A percentile compares a stretch with the other conserved stretches of the same genome.
phyloP scores from a whole-genome alignment of 495 filamentous ascomycete genomes.

The Acidiella bohemica region DNA sequence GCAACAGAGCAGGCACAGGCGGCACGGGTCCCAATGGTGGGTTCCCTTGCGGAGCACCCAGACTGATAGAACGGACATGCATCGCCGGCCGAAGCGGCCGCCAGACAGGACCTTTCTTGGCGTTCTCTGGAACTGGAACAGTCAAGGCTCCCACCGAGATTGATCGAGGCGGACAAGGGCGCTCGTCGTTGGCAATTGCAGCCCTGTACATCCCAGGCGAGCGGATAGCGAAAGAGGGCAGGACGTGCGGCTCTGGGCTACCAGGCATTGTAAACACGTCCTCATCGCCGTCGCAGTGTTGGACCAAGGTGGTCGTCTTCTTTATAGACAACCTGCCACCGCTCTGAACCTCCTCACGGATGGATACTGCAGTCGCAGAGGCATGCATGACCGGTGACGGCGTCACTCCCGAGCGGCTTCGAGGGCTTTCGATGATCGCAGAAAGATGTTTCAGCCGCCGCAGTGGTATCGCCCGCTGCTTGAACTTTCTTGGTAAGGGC shows the following conservation, averaged over 20 bases:
- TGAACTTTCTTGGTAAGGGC: constrained; percentile 6
- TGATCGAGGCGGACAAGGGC: constrained; percentile 2
- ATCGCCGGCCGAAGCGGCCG: constrained; percentile 1
- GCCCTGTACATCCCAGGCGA: constrained; percentile 13
- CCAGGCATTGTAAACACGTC: constrained; percentile 12
- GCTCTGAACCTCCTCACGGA: too few relatives aligned
- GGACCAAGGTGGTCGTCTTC: neutral
- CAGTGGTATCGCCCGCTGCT: constrained; percentile 7
- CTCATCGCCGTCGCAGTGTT: neutral
- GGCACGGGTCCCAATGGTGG: constrained; percentile 19
- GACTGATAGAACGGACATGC: constrained; percentile 17
- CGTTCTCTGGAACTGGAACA: constrained; percentile 4
- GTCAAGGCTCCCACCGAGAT: constrained; percentile 10
- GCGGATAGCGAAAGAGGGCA: constrained; percentile 14
- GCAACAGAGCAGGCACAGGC: constrained; percentile 10
- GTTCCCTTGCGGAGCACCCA: constrained; percentile 12
- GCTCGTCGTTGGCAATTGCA: constrained; percentile 9
- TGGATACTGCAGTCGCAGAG: too few relatives aligned
- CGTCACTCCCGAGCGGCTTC: neutral
- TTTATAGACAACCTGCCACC: too few relatives aligned
- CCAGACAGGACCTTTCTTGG: neutral
- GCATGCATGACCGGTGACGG: constrained; percentile 6
- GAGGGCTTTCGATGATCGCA: constrained; percentile 16
- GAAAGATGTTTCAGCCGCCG: constrained; percentile 16
- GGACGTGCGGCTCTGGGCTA: constrained; percentile 11